Base-by-base conservation (phyloP, 768 basidiomycete genomes). In the Pulveroboletus sp. region DNA sequence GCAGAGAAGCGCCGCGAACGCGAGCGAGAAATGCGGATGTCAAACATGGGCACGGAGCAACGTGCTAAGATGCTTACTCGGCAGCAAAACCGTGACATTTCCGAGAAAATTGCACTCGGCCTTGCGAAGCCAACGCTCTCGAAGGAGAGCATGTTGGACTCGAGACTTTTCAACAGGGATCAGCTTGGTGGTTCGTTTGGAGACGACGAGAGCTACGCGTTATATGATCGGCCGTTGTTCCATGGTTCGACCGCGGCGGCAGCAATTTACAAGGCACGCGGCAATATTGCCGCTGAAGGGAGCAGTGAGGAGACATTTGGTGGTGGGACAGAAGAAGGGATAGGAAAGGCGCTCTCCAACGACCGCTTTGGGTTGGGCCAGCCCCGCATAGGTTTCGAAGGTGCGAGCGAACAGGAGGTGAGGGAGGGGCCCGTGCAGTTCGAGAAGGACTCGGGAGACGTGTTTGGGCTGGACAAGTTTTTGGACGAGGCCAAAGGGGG, bases 201-300 rank as follows among this genome's bases (percentile, higher is more conserved):
- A 30, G 89, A 91, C 57, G 92, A 95, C 31, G 96, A 98, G 46
- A 77, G 81, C n/a, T 98, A 98, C 71, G 89, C 85, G 59, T 71
- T 99, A 26, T 98, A 97, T 71, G 96, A 99, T 67, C 82, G 83
- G 43, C 93, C 95, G 3, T 74, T 99, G 43, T 99, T 99, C 81
- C 88, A 93, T 60, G 95, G 96, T 1, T 95, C 94, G 3, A 85
- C 87, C 5, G 95, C 95, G 15, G 93, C 91, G 0, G 93, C 95
- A n/a, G 96, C 96, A n/a, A 99, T 99, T 58, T 99, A 99, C 78
- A 95, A 94, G 69, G 91, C 95, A 5, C 79, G 86, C 26, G 93
- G 94, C 0, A 88, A 91, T 57, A 89, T 92, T 51, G 64, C 76
- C 6, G 85, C 89, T 55, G 64, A 66, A 47, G 64, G 64, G 45